These are phyloP conservation scores for Cladophialophora exuberans DNA, from an alignment of 2,329 filamentous ascomycete genomes.

Conservation along the genomic window DNA sequence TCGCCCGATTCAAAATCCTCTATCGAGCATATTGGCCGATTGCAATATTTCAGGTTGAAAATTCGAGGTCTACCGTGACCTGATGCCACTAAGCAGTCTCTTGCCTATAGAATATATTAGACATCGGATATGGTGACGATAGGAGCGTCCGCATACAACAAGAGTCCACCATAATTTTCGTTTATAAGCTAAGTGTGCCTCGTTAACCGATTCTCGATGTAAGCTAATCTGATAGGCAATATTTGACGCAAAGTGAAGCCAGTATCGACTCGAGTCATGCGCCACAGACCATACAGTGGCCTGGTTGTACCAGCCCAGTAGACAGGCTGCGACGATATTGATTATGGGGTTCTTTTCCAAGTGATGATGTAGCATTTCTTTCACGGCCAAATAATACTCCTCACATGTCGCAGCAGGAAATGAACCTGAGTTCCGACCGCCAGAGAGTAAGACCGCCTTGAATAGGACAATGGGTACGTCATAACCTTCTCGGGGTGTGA, in stretches of 20 bases:
- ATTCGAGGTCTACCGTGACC: neutral
- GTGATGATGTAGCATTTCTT: neutral
- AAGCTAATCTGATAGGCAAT: neutral
- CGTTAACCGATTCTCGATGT: neutral
- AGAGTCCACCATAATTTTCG: neutral
- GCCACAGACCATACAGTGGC: neutral
- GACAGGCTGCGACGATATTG: conserved; percentile 43
- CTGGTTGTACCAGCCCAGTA: conserved; percentile 49
- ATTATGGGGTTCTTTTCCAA: conserved; percentile 42
- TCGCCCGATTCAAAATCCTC: conserved; percentile 2
- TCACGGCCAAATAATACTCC: neutral
- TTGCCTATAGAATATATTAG: neutral
- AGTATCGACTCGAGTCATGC: conserved; percentile 4
- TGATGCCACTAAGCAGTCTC: neutral
- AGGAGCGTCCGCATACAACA: neutral
- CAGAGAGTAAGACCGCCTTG: conserved; percentile 1
- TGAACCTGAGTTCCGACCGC: neutral
- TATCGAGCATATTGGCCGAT: neutral
- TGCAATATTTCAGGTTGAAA: neutral
- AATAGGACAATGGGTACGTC: neutral
- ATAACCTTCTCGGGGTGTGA: conserved; percentile 1
- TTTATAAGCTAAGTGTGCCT: neutral
- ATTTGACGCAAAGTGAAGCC: conserved; percentile 5
- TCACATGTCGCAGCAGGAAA: neutral
- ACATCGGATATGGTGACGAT: neutral